Evolutionary conservation across 306 rosid species (phyloP), one percentile per base, ranked within the genome.

Genomic region (barrel medic (Medicago truncatula)): DNA sequence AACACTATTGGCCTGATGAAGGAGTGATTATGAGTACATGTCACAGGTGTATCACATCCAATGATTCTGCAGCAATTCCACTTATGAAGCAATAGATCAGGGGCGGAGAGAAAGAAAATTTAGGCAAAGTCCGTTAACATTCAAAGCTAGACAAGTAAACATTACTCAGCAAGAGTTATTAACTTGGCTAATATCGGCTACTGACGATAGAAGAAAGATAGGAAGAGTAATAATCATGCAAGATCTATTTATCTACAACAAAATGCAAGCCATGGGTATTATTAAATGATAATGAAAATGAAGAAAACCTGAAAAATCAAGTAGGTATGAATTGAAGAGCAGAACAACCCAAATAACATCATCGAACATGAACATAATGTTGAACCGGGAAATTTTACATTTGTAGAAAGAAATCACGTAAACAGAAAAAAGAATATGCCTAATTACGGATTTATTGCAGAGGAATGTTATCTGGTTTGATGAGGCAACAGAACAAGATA

Each of bases 131-230:
- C 85, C 89, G 83, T 79, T 86, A 83, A 85, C 91, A 88, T 88
- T 84, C 88, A 87, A 84, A 87, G 71, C 84, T 82, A 86, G 38
- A 34, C 38, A 34, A 34, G 1, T 34, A 34, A 34, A 7, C 80
- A 88, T 52, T 2, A 80, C 83, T 78, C 67, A 3, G 15, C 8
- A 3, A 61, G 68, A 85, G 73, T 69, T 85, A 76, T 38, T 83
- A 87, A 88, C 87, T 82, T 82, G 84, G 87, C 89, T 90, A 90
- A 86, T 89, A 87, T 78, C 89, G 89, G 88, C 86, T 78, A 49
- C 60, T 34, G 18, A 5, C 6, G 17, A 25, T 15, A 31, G 31
- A 62, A 62, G 17, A 60, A 60, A 28, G 21, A 23, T 41, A 7
- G 41, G 59, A 31, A 46, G 58, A 61, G 61, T 40, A 39, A 16